Conservation (phyloP, 1,139 yeast genomes). For the Nakaseomyces nivariensis region DNA sequence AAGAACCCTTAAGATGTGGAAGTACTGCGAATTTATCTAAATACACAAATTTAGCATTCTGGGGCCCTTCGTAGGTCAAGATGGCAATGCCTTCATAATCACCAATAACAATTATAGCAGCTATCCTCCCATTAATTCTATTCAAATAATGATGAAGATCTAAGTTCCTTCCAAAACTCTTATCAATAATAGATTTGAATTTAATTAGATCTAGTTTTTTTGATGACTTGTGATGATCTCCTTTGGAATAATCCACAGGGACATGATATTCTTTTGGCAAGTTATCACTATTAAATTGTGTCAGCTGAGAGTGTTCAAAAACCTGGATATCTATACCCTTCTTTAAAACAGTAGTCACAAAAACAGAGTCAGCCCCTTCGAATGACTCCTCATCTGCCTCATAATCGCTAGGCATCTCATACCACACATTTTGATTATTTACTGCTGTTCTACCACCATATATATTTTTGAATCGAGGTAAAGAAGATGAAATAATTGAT, state of each 20-base stretch:
- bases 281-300: conserved; percentile 19
- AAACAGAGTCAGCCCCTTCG: conserved; percentile 17
- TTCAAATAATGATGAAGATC: conserved; percentile 53
- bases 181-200: conserved; percentile 55
- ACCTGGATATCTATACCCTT: conserved; percentile 63
- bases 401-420: conserved; percentile 13
- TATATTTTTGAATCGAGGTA: conserved; percentile 53
- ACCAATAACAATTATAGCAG: conserved; percentile 77
- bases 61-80: conserved; percentile 60
- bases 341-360: conserved; percentile 66
- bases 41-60: conserved; percentile 40
- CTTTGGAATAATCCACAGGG: not conserved
- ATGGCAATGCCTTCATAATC: conserved; percentile 95
- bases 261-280: conserved; percentile 13
- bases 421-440: conserved; percentile 13
- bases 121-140: conserved; percentile 56
- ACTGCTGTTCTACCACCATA: conserved; percentile 7
- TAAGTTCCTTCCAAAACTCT: conserved; percentile 67
- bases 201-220: conserved; percentile 45
- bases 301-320: conserved; percentile 30
- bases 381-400: conserved; percentile 9
- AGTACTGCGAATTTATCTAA: conserved; percentile 90
- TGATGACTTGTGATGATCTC: not conserved
- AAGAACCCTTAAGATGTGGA: conserved; percentile 73
- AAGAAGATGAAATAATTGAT: conserved; percentile 83